Percentiles rank a stretch among this genome's conserved stretches.
phyloP scores from a whole-genome alignment of 805 yeast genomes.

The Saturnispora sekii region DNA sequence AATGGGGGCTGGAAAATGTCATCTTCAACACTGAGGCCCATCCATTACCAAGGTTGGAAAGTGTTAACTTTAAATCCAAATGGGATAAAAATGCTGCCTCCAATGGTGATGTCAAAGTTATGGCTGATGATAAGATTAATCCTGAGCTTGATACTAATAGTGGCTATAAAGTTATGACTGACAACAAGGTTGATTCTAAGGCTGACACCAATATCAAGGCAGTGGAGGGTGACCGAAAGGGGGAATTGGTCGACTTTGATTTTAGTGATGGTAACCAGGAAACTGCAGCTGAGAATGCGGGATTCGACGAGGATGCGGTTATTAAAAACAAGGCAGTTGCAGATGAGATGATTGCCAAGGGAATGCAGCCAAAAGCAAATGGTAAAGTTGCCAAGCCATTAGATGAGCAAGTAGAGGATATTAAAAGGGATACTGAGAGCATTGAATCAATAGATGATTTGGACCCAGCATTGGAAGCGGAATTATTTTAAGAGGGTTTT shows the following conservation, averaged over 20 bases:
- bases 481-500: background rate
- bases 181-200: background rate
- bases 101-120: slow-evolving; percentile 44
- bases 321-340: slow-evolving; percentile 19
- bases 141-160: no score
- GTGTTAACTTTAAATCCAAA: slow-evolving; percentile 47
- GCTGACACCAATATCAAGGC: background rate
- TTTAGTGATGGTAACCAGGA: background rate
- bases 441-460: slow-evolving; percentile 4
- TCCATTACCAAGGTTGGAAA: slow-evolving; percentile 69
- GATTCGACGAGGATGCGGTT: background rate
- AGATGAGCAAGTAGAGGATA: slow-evolving; percentile 19
- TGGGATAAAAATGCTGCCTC: slow-evolving; percentile 44
- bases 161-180: no score
- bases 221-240: background rate
- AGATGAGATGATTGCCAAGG: slow-evolving; percentile 16
- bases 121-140: background rate
- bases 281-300: slow-evolving; percentile 1
- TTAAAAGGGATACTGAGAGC: slow-evolving; percentile 6
- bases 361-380: slow-evolving; percentile 19
- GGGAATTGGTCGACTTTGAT: slow-evolving; percentile 4
- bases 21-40: slow-evolving; percentile 93
- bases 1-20: slow-evolving; percentile 54
- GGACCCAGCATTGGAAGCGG: slow-evolving; percentile 5
- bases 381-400: slow-evolving; percentile 22